Percentiles rank a stretch among this genome's conserved stretches.
phyloP scores from a whole-genome alignment of 2,329 filamentous ascomycete genomes.

The Acrodontium crateriforme region DNA sequence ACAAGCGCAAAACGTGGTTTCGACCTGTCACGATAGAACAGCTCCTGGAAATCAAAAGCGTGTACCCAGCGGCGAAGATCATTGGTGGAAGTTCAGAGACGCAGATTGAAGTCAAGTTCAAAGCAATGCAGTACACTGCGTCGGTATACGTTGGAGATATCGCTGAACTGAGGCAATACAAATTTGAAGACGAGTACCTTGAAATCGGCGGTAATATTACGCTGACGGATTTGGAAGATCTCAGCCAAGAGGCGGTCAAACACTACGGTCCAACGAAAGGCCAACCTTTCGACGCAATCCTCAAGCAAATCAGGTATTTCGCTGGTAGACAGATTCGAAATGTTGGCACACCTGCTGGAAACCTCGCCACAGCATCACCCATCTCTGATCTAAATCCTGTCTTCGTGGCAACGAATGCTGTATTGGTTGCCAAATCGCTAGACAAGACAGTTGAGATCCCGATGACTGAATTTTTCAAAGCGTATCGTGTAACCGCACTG shows the following conservation, averaged over 20 bases:
- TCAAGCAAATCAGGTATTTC: constrained; percentile 91
- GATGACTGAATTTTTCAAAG: constrained; percentile 84
- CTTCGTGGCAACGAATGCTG: constrained; percentile 73
- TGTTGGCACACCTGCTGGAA: constrained; percentile 92
- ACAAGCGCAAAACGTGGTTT: constrained; percentile 90
- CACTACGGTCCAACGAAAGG: constrained; percentile 58
- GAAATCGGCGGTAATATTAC: constrained; percentile 89
- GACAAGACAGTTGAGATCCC: constrained; percentile 68
- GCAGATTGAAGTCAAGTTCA: constrained; percentile 98
- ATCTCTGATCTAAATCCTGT: constrained; percentile 96
- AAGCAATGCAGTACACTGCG: constrained; percentile 75
- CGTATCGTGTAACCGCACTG: constrained; percentile 75
- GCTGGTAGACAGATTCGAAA: constrained; percentile 92
- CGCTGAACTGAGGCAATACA: constrained; percentile 69
- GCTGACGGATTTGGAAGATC: constrained; percentile 76
- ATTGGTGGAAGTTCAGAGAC: constrained; percentile 95
- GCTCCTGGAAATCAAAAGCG: constrained; percentile 79
- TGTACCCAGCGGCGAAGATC: constrained; percentile 75
- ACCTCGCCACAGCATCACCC: constrained; percentile 83
- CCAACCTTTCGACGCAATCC: constrained; percentile 79
- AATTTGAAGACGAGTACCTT: constrained; percentile 65
- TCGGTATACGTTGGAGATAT: constrained; percentile 94
- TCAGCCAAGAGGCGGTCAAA: constrained; percentile 64
- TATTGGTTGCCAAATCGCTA: constrained; percentile 65
- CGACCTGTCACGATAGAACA: constrained; percentile 76